These are phyloP conservation scores for Porcisia deanei DNA, from an alignment of 208 protist genomes.

Conservation along the genomic window DNA sequence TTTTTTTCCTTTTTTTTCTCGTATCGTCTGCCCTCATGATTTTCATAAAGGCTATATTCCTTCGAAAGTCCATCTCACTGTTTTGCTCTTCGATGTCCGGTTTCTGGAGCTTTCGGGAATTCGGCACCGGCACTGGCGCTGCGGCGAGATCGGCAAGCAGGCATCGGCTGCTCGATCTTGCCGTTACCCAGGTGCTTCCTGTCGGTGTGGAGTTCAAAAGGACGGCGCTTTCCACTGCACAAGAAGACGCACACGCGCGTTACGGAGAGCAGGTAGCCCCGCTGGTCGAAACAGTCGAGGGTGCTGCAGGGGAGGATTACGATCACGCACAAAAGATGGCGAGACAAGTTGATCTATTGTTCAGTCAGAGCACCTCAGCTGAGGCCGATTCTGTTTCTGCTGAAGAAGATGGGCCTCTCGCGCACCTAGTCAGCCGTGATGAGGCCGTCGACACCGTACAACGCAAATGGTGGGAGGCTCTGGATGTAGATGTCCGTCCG, in stretches of 20 bases:
- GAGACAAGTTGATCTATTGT: neutral
- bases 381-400: neutral
- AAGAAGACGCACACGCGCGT: neutral
- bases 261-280: neutral
- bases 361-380: neutral
- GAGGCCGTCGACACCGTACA: slow-evolving; percentile 18
- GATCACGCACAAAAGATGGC: neutral
- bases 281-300: neutral
- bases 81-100: slow-evolving; percentile 53
- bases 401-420: neutral
- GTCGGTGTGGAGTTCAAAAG: slow-evolving; percentile 11
- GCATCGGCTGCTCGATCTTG: neutral
- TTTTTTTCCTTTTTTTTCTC: neutral
- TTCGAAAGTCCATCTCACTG: slow-evolving; percentile 1
- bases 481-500: slow-evolving; percentile 16
- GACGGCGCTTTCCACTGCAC: neutral
- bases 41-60: neutral
- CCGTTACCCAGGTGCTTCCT: slow-evolving; percentile 27
- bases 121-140: neutral
- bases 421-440: slow-evolving; percentile 13
- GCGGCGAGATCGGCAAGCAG: neutral
- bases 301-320: neutral
- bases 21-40: slow-evolving; percentile 5
- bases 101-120: slow-evolving; percentile 69
- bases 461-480: slow-evolving; percentile 22